These are phyloP conservation scores for Theobroma cacao DNA, from an alignment of 345 rosid species.

Conservation along the genomic window DNA sequence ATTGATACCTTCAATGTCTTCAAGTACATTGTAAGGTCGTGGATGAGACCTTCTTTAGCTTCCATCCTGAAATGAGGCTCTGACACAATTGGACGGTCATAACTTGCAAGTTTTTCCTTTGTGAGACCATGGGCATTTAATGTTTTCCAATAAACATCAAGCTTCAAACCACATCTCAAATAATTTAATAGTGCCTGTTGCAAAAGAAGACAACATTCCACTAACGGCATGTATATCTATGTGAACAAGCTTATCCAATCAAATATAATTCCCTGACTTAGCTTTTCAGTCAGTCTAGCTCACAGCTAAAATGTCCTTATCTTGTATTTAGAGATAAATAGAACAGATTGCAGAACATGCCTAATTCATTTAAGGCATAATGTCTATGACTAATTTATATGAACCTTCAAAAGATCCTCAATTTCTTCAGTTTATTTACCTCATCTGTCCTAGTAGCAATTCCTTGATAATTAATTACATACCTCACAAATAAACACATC, in stretches of 20 bases:
- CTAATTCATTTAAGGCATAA: background rate
- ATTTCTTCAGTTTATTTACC: background rate
- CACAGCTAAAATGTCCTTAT: background rate
- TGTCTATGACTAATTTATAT: background rate
- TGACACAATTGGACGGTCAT: conserved; percentile 43
- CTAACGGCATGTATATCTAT: background rate
- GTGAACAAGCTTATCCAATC: conserved; percentile 12
- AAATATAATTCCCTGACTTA: background rate
- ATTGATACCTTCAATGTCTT: conserved; percentile 38
- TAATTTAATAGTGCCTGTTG: conserved; percentile 40
- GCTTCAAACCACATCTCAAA: conserved; percentile 29
- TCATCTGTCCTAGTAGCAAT: background rate
- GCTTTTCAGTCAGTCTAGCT: background rate
- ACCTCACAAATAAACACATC: conserved; percentile 51
- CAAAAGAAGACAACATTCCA: background rate
- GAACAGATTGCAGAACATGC: background rate
- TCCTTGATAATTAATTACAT: conserved; percentile 11
- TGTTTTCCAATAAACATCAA: conserved; percentile 41
- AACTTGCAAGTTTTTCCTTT: conserved; percentile 41
- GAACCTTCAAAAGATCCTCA: background rate
- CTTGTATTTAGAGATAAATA: background rate
- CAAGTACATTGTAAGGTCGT: conserved; percentile 41
- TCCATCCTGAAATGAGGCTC: conserved; percentile 38
- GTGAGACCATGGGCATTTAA: conserved; percentile 34
- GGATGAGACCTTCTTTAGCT: conserved; percentile 35